Conservation (phyloP, 148 eudicot species). For the Cornus suecica region DNA sequence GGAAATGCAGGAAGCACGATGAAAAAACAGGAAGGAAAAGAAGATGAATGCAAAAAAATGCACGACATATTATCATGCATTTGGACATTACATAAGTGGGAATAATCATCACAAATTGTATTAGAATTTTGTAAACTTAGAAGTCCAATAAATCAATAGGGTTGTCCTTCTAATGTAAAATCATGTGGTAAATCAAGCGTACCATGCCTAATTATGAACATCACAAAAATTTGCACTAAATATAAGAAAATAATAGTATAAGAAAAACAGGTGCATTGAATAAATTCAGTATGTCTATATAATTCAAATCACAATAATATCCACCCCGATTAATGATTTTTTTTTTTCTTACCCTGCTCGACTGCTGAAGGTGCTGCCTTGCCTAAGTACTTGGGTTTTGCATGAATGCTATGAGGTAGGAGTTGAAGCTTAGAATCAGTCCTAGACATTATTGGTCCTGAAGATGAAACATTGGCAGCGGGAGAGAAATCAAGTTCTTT, state of each 20-base stretch:
- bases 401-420: constrained; percentile 83
- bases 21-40: not conserved
- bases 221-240: not conserved
- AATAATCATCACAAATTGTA: not conserved
- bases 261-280: not conserved
- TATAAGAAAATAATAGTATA: not conserved
- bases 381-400: constrained; percentile 93
- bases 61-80: not conserved
- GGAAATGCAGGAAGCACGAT: not conserved
- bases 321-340: not conserved
- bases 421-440: constrained; percentile 66
- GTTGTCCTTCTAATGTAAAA: too few relatives aligned
- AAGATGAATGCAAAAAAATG: not conserved
- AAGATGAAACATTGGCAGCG: constrained; percentile 62
- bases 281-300: not conserved
- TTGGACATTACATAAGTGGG: too few relatives aligned
- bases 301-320: not conserved
- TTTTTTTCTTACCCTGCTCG: constrained; percentile 54
- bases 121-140: not conserved
- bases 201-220: not conserved
- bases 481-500: constrained; percentile 73
- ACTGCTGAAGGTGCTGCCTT: constrained; percentile 83
- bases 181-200: not conserved
- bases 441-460: constrained; percentile 54
- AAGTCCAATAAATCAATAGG: not conserved